Conservation (phyloP, 441 rosid genomes). For the Biscutella laevigata region DNA sequence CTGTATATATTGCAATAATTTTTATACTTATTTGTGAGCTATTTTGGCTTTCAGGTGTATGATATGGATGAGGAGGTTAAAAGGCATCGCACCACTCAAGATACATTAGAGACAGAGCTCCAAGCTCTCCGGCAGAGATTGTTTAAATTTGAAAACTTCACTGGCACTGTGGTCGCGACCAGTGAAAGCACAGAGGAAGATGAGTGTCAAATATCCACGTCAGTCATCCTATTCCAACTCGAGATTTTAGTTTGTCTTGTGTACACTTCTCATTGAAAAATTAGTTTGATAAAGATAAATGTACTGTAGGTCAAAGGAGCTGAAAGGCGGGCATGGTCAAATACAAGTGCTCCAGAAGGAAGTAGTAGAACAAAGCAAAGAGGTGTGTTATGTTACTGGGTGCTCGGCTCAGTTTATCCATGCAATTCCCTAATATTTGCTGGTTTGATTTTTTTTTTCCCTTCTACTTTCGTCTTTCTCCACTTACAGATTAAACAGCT, state of each 20-base stretch:
- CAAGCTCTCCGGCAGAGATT: conserved; percentile 60
- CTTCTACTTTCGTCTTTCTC: conserved; percentile 18
- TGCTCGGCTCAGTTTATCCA: neutral
- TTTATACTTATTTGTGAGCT: conserved; percentile 3
- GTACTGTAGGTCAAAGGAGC: conserved; percentile 36
- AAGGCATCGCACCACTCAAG: conserved; percentile 60
- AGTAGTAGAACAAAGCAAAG: conserved; percentile 50
- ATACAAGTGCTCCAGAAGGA: conserved; percentile 50
- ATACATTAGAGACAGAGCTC: conserved; percentile 71
- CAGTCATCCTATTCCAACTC: conserved; percentile 10
- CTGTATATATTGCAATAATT: conserved; percentile 1
- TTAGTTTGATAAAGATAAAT: conserved; percentile 31
- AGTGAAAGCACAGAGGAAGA: conserved; percentile 25
- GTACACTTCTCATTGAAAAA: conserved; percentile 7
- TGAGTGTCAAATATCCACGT: conserved; percentile 50
- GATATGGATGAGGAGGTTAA: conserved; percentile 88
- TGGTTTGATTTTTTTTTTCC: neutral
- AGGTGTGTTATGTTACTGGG: conserved; percentile 39
- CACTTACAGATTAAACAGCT: conserved; percentile 55
- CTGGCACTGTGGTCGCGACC: conserved; percentile 36
- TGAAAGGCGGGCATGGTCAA: conserved; percentile 40
- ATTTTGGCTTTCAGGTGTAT: conserved; percentile 45
- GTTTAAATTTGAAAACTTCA: conserved; percentile 50
- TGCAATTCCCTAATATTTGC: neutral
- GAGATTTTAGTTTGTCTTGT: conserved; percentile 19